Evolutionary conservation across 257 asterid species (phyloP), one percentile per base, ranked within the genome.

Genomic region (Nicotiana knightiana): DNA sequence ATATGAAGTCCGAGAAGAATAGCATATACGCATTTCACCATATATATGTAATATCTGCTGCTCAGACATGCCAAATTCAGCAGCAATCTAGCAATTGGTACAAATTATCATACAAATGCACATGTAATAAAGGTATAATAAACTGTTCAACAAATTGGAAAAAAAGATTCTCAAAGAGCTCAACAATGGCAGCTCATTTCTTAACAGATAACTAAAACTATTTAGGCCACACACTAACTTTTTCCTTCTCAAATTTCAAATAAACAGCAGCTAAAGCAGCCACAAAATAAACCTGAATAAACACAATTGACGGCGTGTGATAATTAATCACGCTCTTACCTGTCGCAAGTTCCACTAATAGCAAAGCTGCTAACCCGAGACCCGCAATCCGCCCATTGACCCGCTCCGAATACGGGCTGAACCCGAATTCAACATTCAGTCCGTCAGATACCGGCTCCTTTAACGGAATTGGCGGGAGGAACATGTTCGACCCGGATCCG

Each of bases 291-390:
- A 94, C 66, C 87, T 94, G 99, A 84, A 94, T 78, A 80, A 93
- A 87, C n/a, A 96, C 80, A 80, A 96, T 90, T 5, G 97, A 59
- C 71, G 99, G 97, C 9, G 99, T 84, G n/a, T 96, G 99, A 26
- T 94, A 94, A 43, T 90, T 94, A 6, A 96, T 85, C 81, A 94
- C 99, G 0, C 94, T 83, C 89, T 92, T 84, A 59, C 99, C 98
- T 79, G 98, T 94, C 0, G 97, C 98, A 30, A 94, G 91, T 90
- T 96, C 99, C 88, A 96, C 98, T 85, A 90, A 21, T 8, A 96
- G 10, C 93, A 96, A 67, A 35, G 98, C 97, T n/a, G 93, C 5
- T 15, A 96, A 66, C 5, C 98, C 99, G 13, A 96, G 89, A 24
- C 87, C 61, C n/a, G 97, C 98, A 1, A 92, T 84, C 87, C 98